These are phyloP conservation scores for Fraxinus angustifolia DNA, from an alignment of 305 asterid genomes.

Conservation along the genomic window DNA sequence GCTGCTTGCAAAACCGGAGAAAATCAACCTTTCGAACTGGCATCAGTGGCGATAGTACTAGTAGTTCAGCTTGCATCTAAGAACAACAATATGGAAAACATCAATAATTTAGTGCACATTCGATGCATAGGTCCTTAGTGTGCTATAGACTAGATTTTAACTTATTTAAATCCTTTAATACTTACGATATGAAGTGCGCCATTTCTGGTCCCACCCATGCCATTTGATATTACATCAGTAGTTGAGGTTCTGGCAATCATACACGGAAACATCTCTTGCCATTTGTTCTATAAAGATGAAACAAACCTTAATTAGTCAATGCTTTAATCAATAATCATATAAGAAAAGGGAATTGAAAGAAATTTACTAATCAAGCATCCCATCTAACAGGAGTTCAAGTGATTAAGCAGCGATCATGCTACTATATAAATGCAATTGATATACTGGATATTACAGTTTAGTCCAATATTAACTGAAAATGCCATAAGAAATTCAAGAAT, in stretches of 20 bases:
- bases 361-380: not conserved
- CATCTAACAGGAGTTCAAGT: not conserved
- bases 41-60: slow-evolving; percentile 79
- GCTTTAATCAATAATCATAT: not conserved
- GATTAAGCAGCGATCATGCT: not conserved
- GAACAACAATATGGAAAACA: not conserved
- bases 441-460: not conserved
- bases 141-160: not conserved
- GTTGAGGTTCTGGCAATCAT: slow-evolving; percentile 69
- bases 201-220: slow-evolving; percentile 91
- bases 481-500: not conserved
- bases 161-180: not conserved
- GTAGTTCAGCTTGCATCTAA: slow-evolving; percentile 82
- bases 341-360: not conserved
- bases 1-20: slow-evolving; percentile 91
- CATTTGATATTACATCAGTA: slow-evolving; percentile 71
- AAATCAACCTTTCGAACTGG: slow-evolving; percentile 79
- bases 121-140: not conserved
- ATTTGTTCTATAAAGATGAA: slow-evolving; percentile 52
- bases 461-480: not conserved
- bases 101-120: not conserved
- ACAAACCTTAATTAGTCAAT: not conserved
- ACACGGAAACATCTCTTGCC: slow-evolving; percentile 90
- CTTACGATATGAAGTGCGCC: slow-evolving; percentile 92
- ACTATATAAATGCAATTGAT: not conserved